phyloP scores from a whole-genome alignment of 2,329 filamentous ascomycete genomes.

The Rhexocercosporidium sp. region DNA sequence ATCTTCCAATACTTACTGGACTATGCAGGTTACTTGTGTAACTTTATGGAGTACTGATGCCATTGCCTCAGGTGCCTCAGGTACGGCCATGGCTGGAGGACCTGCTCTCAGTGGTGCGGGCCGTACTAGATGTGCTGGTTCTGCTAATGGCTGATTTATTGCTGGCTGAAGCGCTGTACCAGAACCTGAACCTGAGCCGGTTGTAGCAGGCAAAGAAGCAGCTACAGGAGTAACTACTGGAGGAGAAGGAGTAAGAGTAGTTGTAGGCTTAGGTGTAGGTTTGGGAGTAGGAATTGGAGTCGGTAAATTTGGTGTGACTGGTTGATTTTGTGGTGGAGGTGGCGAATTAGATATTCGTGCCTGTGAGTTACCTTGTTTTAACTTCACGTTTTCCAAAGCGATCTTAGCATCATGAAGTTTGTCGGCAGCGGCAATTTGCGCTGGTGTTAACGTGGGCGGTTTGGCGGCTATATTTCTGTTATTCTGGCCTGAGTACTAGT shows the following conservation, averaged over 20 bases:
- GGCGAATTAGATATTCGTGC: neutral
- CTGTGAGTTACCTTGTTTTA: neutral
- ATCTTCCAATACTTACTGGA: neutral
- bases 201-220: no score
- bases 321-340: neutral
- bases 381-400: neutral
- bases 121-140: no score
- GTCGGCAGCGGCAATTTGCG: neutral
- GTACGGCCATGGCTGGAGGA: no score
- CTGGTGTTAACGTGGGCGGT: neutral
- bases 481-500: slow-evolving; percentile 14
- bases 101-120: no score
- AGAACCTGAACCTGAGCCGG: neutral
- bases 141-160: neutral
- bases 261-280: neutral
- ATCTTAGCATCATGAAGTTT: neutral
- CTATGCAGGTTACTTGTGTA: slow-evolving; percentile 4
- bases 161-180: neutral
- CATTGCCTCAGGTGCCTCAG: neutral
- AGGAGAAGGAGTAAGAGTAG: neutral
- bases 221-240: neutral
- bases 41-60: neutral
- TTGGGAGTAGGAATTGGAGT: neutral
- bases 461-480: neutral
- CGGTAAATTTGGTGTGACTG: neutral